phyloP scores from a whole-genome alignment of 2,329 filamentous ascomycete species.

The Phyllosticta citribraziliensis region DNA sequence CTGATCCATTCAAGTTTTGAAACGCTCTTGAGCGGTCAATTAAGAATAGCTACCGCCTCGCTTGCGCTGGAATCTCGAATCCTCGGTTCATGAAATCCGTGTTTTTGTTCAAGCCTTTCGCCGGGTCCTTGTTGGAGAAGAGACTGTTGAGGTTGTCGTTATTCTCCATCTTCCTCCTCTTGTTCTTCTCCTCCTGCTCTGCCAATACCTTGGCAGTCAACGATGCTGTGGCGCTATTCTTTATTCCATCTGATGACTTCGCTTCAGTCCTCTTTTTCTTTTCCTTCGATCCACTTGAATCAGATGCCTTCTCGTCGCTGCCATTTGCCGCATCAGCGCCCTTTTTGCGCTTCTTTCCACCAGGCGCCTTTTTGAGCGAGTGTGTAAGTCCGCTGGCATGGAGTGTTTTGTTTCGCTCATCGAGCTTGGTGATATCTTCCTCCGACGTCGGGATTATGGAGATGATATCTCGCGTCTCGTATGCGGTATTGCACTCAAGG shows the following conservation, averaged over 20 bases:
- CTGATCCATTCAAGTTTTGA: no score
- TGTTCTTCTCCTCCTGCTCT: conserved; percentile 76
- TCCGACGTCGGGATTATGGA: conserved; percentile 65
- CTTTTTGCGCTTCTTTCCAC: conserved; percentile 48
- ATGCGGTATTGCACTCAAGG: conserved; percentile 61
- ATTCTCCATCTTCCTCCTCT: conserved; percentile 59
- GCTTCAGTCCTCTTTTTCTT: background rate
- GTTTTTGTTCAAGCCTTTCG: conserved; percentile 23
- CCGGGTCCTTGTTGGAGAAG: conserved; percentile 31
- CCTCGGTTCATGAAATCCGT: conserved; percentile 42
- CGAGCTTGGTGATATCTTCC: conserved; percentile 59
- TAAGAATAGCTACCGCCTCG: background rate
- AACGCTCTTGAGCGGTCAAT: background rate
- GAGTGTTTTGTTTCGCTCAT: conserved; percentile 58
- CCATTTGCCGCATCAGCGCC: conserved; percentile 25
- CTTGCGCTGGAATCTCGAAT: conserved; percentile 26
- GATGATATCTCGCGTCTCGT: conserved; percentile 68
- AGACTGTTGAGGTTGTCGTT: conserved; percentile 41
- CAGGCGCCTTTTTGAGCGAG: conserved; percentile 69
- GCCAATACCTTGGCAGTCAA: conserved; percentile 78
- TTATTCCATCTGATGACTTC: conserved; percentile 52
- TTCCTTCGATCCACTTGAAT: background rate
- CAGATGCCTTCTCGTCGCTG: conserved; percentile 14
- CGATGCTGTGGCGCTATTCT: conserved; percentile 76
- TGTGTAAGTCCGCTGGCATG: conserved; percentile 67